Evolutionary conservation across 164 flowering plant genomes (phyloP), one percentile per base, ranked within the genome.

Genomic region (Kingdonia uniflora): DNA sequence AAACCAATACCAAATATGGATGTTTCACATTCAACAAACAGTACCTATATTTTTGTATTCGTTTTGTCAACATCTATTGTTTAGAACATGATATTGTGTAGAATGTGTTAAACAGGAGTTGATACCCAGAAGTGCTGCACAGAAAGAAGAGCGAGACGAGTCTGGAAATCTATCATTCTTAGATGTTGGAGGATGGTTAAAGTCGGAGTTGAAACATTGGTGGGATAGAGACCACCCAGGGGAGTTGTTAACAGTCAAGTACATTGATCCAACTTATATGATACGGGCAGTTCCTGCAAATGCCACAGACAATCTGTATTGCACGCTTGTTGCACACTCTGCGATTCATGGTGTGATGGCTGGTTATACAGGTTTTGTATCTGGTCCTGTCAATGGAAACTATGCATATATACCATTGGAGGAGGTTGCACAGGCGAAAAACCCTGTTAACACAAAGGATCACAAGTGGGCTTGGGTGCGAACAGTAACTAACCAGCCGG

Each of bases 381-480:
- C 76, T 14, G 92, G 95, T 11, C 89, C 86, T 6, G 65, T 89
- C 8, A 85, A 85, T 39, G 87, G 92, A 0, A 77, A 65, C 57
- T 85, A 85, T 65, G 80, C 81, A 0, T 89, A 89, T 58, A 80
- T 85, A 62, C 89, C 92, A 11, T 19, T 85, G 60, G 70, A 59
- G 1, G 83, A 82, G 53, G 85, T 89, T 11, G 87, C 89, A 0
- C 16, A 53, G 62, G 69, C 85, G 1, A 81, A 71, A 71, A 83
- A 83, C 63, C 64, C 19, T 22, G 91, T 88, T 2, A 55, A 81
- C 49, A 66, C 72, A 0, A 70, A 24, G n/a, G 87, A 88, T 51
- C 97, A 85, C 33, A 88, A 76, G 60, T 88, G 95, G 95, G 88
- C 97, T 0, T 88, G 97, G 95, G 85, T 88, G 11, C 71, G 95